These are phyloP conservation scores for Plantago elongata DNA, from an alignment of 257 asterid genomes.

Conservation along the genomic window DNA sequence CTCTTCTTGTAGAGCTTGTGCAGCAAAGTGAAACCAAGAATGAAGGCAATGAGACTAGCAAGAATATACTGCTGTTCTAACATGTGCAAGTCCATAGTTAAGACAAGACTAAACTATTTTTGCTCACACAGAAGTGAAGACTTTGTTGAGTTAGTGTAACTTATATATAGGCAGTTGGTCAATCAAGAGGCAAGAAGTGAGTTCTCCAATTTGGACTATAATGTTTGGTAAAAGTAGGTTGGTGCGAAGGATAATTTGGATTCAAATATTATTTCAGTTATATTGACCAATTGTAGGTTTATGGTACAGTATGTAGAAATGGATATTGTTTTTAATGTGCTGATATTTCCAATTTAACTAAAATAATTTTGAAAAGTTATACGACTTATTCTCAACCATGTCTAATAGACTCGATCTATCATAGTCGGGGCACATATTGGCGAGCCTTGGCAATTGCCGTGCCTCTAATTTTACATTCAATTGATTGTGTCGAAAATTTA, in stretches of 20 bases:
- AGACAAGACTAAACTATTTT: neutral
- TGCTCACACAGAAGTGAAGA: neutral
- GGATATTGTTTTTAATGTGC: no score
- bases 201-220: conserved; percentile 20
- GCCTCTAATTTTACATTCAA: no score
- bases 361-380: no score
- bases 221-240: conserved; percentile 13
- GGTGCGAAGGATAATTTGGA: conserved; percentile 9
- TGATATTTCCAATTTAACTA: no score
- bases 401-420: no score
- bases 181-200: neutral
- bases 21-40: conserved; percentile 22
- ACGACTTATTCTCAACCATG: no score
- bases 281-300: neutral
- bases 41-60: conserved; percentile 29
- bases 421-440: no score
- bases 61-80: conserved; percentile 28
- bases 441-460: no score
- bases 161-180: conserved; percentile 6
- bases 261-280: conserved; percentile 2
- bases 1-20: conserved; percentile 19
- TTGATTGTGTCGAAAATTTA: no score
- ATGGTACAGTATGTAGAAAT: no score
- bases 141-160: neutral
- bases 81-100: conserved; percentile 20